These are phyloP conservation scores for Rhizoctonia solani DNA, from an alignment of 1,284 basidiomycete species.

Conservation along the genomic window DNA sequence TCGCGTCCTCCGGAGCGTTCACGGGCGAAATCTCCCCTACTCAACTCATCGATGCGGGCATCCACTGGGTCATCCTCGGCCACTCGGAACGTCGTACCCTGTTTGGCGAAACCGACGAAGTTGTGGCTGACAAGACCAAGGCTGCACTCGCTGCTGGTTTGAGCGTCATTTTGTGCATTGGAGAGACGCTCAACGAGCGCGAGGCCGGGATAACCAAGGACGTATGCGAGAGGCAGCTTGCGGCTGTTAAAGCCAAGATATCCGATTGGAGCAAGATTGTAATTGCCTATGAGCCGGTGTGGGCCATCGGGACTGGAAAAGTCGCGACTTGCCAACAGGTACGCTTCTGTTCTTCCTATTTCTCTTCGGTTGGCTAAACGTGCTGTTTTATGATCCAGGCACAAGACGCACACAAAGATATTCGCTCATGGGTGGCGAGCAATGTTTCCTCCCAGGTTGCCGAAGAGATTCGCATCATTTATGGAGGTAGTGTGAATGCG, in stretches of 20 bases:
- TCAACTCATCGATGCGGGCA: constrained; percentile 82
- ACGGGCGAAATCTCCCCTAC: constrained; percentile 84
- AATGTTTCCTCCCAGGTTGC: constrained; percentile 73
- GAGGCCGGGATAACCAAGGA: constrained; percentile 78
- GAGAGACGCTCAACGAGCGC: constrained; percentile 90
- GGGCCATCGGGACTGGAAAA: constrained; percentile 98
- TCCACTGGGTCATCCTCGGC: constrained; percentile 93
- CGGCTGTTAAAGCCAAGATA: constrained; percentile 71
- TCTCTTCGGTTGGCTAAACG: not conserved
- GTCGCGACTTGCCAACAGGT: constrained; percentile 85
- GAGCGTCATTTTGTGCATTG: constrained; percentile 93
- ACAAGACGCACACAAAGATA: constrained; percentile 87
- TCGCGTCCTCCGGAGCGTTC: constrained; percentile 85
- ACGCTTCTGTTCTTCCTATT: constrained; percentile 10
- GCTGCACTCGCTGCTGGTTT: constrained; percentile 76
- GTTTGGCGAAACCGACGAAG: constrained; percentile 85
- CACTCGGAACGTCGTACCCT: constrained; percentile 96
- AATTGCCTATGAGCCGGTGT: constrained; percentile 95
- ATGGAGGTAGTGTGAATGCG: constrained; percentile 92
- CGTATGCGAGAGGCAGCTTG: constrained; percentile 84
- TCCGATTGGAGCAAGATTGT: constrained; percentile 91
- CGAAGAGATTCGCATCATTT: constrained; percentile 85
- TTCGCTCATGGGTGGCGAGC: constrained; percentile 75
- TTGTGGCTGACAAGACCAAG: constrained; percentile 86
- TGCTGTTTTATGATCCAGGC: constrained; percentile 52